Conservation (phyloP, 192 early-diverging fungal genomes). For the Podila epigama region DNA sequence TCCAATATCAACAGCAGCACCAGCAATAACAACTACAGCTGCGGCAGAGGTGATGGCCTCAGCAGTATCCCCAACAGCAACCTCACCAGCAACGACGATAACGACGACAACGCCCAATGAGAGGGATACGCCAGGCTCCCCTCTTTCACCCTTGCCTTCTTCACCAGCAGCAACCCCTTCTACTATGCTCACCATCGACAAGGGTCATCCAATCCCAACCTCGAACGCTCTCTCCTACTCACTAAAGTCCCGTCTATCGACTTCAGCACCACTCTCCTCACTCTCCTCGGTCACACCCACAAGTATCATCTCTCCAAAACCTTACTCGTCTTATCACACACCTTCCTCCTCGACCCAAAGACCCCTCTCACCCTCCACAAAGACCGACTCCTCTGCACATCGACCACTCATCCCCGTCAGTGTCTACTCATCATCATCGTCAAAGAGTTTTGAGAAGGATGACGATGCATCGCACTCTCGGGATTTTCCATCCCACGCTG, state of each 20-base stretch:
- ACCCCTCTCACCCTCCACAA: constrained; percentile 8
- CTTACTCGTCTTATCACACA: constrained; percentile 11
- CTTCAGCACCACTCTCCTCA: constrained; percentile 35
- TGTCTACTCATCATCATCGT: background rate
- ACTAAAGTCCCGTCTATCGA: constrained; percentile 32
- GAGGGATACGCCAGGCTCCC: background rate
- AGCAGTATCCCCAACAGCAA: too few species aligned
- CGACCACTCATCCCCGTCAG: background rate
- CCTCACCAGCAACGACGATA: background rate
- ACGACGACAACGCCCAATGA: background rate
- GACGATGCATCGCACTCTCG: background rate
- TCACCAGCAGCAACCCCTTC: background rate
- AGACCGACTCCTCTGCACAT: background rate
- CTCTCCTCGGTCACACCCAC: constrained; percentile 46
- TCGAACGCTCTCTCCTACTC: constrained; percentile 41
- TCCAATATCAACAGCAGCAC: background rate
- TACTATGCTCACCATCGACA: constrained; percentile 27
- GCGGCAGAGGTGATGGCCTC: too few species aligned
- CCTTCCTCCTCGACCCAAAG: constrained; percentile 1
- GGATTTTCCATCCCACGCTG: too few species aligned
- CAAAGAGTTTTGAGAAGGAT: background rate
- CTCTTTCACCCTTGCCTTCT: constrained; percentile 14
- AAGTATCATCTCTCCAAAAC: constrained; percentile 46
- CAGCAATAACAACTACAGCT: background rate
- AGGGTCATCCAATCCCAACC: constrained; percentile 48